Evolutionary conservation across 106 monocot species (phyloP).

Genomic region (Chionographis japonica): DNA sequence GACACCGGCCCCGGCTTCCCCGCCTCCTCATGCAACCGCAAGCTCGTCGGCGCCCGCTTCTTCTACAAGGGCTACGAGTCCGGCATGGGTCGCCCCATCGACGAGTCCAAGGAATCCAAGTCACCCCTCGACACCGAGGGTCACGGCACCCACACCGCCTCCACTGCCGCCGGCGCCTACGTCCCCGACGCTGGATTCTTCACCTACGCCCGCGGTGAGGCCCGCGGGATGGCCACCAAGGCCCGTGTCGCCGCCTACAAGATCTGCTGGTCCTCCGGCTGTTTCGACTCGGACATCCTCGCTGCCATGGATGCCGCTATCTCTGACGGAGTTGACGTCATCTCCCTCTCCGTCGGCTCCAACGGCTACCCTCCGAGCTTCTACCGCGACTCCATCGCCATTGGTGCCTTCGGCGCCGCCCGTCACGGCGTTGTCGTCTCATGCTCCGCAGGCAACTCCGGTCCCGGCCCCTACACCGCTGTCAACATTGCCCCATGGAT

Average conservation of each 20-base stretch:
- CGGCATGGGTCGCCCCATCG: conserved; percentile 25
- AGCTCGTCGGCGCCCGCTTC: conserved; percentile 57
- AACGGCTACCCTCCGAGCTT: conserved; percentile 38
- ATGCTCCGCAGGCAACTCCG: conserved; percentile 79
- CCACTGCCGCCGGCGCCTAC: conserved; percentile 67
- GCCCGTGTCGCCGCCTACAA: conserved; percentile 90
- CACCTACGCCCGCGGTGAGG: conserved; percentile 53
- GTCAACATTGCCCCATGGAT: conserved; percentile 90
- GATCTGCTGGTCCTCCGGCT: conserved; percentile 74
- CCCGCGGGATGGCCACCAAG: conserved; percentile 63
- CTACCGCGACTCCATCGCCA: conserved; percentile 61
- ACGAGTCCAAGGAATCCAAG: conserved; percentile 52
- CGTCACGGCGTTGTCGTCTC: conserved; percentile 64
- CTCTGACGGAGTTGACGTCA: conserved; percentile 73
- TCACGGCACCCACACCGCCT: conserved; percentile 84
- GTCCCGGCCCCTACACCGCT: conserved; percentile 52
- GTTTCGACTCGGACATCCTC: conserved; percentile 77
- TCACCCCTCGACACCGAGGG: conserved; percentile 82
- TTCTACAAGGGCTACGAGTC: conserved; percentile 66
- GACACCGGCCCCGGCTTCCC: conserved; percentile 21
- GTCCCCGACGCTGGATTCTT: conserved; percentile 49
- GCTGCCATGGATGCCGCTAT: conserved; percentile 81
- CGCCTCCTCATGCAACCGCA: conserved; percentile 41
- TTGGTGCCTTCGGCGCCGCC: conserved; percentile 70
- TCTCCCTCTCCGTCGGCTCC: conserved; percentile 79